phyloP scores from a whole-genome alignment of 2,329 filamentous ascomycete species.

The Sarocladium oryzae region DNA sequence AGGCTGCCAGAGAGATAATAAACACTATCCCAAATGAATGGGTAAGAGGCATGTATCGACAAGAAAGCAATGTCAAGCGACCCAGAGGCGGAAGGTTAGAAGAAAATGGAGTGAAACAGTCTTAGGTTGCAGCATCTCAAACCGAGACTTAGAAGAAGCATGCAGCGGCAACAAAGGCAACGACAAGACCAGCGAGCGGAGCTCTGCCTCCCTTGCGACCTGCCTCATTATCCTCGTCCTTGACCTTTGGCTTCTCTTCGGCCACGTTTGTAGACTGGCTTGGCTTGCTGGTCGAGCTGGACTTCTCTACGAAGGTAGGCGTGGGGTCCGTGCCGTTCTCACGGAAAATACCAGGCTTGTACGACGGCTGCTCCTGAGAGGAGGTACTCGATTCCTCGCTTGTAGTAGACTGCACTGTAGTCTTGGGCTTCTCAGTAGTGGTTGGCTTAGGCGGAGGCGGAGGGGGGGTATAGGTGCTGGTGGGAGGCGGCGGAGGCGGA shows the following conservation, averaged over 20 bases:
- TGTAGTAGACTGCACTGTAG: constrained; percentile 9
- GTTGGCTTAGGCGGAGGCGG: constrained; percentile 14
- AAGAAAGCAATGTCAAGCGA: constrained; percentile 12
- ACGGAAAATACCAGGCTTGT: constrained; percentile 45
- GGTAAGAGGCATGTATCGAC: constrained; percentile 1
- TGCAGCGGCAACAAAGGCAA: constrained; percentile 48
- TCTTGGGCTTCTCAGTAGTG: constrained; percentile 6
- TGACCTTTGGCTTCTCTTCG: constrained; percentile 20
- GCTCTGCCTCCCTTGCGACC: constrained; percentile 42
- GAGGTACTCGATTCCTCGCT: constrained; percentile 13
- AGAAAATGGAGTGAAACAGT: neutral
- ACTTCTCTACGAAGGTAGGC: neutral
- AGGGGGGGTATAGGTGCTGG: constrained; percentile 14
- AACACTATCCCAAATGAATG: constrained; percentile 6
- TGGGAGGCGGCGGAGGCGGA: constrained; percentile 11
- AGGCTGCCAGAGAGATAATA: constrained; percentile 6
- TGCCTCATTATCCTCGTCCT: constrained; percentile 37
- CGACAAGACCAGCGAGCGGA: constrained; percentile 46
- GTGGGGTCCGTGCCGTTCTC: constrained; percentile 36
- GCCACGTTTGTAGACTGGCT: neutral
- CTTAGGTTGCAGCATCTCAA: neutral
- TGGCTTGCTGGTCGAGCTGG: constrained; percentile 10
- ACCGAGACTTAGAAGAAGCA: constrained; percentile 34
- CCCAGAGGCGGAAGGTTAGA: constrained; percentile 15
- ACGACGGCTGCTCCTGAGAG: constrained; percentile 18